Evolutionary conservation across 768 basidiomycete species (phyloP).

Genomic region (Auricularia sp.): DNA sequence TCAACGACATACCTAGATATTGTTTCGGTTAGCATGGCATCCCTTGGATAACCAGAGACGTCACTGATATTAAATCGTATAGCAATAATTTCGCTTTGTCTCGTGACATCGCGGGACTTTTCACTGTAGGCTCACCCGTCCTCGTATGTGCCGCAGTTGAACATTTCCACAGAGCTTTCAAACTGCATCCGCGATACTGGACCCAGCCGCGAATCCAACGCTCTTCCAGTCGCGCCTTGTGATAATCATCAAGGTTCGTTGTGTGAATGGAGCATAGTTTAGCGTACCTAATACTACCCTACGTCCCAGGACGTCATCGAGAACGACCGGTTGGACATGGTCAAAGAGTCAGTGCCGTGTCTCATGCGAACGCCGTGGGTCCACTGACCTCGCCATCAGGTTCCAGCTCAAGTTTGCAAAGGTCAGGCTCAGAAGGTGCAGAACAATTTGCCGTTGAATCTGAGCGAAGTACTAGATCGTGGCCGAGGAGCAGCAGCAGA

Average conservation of each 20-base stretch:
- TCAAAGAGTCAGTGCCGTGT: too few species aligned
- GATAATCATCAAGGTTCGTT: slow-evolving; percentile 51
- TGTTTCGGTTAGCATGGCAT: too few species aligned
- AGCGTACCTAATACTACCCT: too few species aligned
- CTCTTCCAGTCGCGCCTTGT: slow-evolving; percentile 50
- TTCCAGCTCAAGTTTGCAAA: not conserved
- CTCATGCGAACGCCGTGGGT: too few species aligned
- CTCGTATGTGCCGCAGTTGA: not conserved
- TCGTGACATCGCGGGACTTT: slow-evolving; percentile 49
- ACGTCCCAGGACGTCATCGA: slow-evolving; percentile 48
- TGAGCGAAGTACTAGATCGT: slow-evolving; percentile 35
- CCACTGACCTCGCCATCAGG: not conserved
- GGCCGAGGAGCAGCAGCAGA: slow-evolving; percentile 47
- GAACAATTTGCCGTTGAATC: too few species aligned
- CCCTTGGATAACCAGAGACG: too few species aligned
- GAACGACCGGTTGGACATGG: slow-evolving; percentile 48
- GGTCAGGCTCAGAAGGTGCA: too few species aligned
- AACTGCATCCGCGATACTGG: slow-evolving; percentile 30
- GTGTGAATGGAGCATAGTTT: too few species aligned
- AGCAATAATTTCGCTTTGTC: slow-evolving; percentile 57
- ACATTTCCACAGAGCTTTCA: slow-evolving; percentile 11
- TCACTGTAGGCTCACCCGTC: slow-evolving; percentile 39
- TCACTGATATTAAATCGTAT: slow-evolving; percentile 36
- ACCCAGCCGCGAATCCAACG: slow-evolving; percentile 47
- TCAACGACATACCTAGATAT: not conserved